These are phyloP conservation scores for Debaryomycetaceae sp. DNA, from an alignment of 1,139 yeast species.

Conservation along the genomic window DNA sequence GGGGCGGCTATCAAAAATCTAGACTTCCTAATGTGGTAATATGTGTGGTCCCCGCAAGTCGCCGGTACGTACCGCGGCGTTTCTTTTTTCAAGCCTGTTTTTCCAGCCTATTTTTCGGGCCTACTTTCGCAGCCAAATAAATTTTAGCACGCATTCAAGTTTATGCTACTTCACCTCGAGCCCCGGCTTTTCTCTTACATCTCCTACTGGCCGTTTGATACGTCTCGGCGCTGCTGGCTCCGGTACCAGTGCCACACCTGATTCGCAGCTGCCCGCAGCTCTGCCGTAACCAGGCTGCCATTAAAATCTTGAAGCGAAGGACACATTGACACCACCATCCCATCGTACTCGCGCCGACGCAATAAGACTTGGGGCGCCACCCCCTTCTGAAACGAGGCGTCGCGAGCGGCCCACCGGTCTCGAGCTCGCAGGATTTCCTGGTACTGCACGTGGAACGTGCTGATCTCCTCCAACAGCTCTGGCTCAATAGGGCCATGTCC, in stretches of 20 bases:
- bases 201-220: too few relatives aligned
- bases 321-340: neutral
- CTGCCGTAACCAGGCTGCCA: constrained; percentile 37
- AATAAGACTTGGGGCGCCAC: neutral
- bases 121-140: too few relatives aligned
- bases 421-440: constrained; percentile 25
- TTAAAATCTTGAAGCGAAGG: constrained; percentile 5
- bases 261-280: constrained; percentile 3
- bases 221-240: too few relatives aligned
- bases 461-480: constrained; percentile 36
- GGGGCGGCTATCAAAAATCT: neutral
- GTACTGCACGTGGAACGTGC: constrained; percentile 32
- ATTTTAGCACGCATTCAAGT: too few relatives aligned
- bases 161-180: too few relatives aligned
- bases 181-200: too few relatives aligned
- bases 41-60: too few relatives aligned
- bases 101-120: too few relatives aligned
- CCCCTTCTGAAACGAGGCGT: neutral
- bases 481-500: constrained; percentile 23
- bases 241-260: too few relatives aligned
- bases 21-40: constrained; percentile 2
- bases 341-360: neutral
- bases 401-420: constrained; percentile 11
- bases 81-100: too few relatives aligned
- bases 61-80: too few relatives aligned